Conservation (phyloP, 2,329 filamentous ascomycete genomes). For the Neofusicoccum laricinum region DNA sequence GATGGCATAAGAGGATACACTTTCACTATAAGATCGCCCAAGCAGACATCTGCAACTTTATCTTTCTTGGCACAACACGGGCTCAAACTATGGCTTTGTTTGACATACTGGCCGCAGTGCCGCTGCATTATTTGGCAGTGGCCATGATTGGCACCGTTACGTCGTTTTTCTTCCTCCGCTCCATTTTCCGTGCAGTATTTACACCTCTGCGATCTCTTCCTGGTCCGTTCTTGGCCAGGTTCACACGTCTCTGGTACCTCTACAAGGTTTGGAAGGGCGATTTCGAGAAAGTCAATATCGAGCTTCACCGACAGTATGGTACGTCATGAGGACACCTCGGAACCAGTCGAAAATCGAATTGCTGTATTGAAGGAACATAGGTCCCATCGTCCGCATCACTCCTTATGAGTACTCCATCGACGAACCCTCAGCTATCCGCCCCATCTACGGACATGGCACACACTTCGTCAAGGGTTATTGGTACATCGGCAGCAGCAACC, state of each 20-base stretch:
- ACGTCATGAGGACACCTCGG: neutral
- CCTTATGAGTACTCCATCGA: slow-evolving; percentile 30
- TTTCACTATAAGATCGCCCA: too few species aligned
- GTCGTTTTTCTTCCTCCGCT: neutral
- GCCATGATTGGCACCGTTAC: neutral
- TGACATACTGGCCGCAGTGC: too few species aligned
- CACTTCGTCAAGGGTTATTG: slow-evolving; percentile 53
- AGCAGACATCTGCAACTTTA: too few species aligned
- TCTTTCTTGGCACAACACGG: too few species aligned
- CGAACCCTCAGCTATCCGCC: slow-evolving; percentile 28
- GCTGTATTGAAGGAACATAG: slow-evolving; percentile 21
- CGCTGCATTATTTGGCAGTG: too few species aligned
- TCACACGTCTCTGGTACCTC: slow-evolving; percentile 23
- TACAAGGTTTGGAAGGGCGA: slow-evolving; percentile 20
- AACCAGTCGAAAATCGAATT: neutral
- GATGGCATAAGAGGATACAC: too few species aligned
- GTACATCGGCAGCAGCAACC: slow-evolving; percentile 32
- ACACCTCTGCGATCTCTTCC: slow-evolving; percentile 21
- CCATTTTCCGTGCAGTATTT: neutral
- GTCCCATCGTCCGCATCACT: slow-evolving; percentile 27
- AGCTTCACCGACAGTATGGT: slow-evolving; percentile 17
- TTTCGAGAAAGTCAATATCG: slow-evolving; percentile 23
- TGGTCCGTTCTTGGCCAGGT: slow-evolving; percentile 22
- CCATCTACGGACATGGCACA: slow-evolving; percentile 36
- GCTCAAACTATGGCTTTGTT: too few species aligned